Conservation (phyloP, 805 yeast species). For the Lipomyces orientalis region DNA sequence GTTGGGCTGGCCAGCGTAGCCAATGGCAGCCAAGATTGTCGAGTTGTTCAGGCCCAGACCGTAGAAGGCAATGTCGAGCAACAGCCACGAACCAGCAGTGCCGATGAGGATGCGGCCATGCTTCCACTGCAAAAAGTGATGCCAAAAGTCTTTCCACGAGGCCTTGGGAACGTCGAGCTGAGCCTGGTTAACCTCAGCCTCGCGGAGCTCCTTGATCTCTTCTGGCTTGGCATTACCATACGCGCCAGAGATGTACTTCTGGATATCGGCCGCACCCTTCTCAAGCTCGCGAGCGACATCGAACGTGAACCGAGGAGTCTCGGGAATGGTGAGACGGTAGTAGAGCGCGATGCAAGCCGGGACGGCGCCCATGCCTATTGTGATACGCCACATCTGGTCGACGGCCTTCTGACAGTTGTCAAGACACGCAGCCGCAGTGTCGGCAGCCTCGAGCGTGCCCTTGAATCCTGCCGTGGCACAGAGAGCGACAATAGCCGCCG, state of each 20-base stretch:
- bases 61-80: constrained; percentile 87
- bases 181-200: constrained; percentile 13
- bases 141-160: constrained; percentile 70
- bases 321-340: constrained; percentile 92
- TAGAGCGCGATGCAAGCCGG: constrained; percentile 84
- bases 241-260: constrained; percentile 57
- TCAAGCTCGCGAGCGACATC: constrained; percentile 69
- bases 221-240: constrained; percentile 56
- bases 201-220: constrained; percentile 41
- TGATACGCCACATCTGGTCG: constrained; percentile 94
- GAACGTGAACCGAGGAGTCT: constrained; percentile 87
- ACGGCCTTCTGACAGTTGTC: constrained; percentile 72
- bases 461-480: constrained; percentile 79
- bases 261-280: constrained; percentile 62
- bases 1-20: constrained; percentile 74
- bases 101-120: constrained; percentile 83
- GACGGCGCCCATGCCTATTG: constrained; percentile 87
- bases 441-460: constrained; percentile 59
- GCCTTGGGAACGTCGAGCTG: constrained; percentile 73
- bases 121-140: constrained; percentile 84
- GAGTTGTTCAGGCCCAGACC: constrained; percentile 88
- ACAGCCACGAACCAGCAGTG: constrained; percentile 91
- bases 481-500: constrained; percentile 85
- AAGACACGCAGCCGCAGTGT: constrained; percentile 64
- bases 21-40: constrained; percentile 77